These are phyloP conservation scores for Metschnikowia arizonensis DNA, from an alignment of 805 yeast species.

Conservation along the genomic window DNA sequence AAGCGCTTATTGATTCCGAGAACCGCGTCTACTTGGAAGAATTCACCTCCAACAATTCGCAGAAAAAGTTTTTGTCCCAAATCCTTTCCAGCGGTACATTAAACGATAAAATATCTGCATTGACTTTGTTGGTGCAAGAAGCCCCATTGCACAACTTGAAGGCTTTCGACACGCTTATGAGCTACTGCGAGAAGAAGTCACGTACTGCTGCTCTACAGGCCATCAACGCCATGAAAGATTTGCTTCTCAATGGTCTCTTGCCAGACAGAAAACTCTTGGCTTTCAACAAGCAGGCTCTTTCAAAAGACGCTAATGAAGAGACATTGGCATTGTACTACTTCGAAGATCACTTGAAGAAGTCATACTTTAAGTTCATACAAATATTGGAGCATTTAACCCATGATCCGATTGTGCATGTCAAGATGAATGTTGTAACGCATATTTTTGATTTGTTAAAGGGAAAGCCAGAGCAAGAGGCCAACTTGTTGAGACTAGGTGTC, in stretches of 20 bases:
- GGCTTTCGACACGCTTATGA: constrained; percentile 72
- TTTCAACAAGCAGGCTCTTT: constrained; percentile 68
- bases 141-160: constrained; percentile 88
- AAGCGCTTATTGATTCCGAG: constrained; percentile 61
- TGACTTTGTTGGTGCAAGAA: constrained; percentile 89
- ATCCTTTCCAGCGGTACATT: constrained; percentile 89
- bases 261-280: constrained; percentile 79
- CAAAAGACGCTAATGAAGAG: constrained; percentile 37
- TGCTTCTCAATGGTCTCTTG: constrained; percentile 74
- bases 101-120: constrained; percentile 90
- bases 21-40: constrained; percentile 68
- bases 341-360: constrained; percentile 82
- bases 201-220: constrained; percentile 92
- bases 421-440: constrained; percentile 70
- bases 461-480: constrained; percentile 96
- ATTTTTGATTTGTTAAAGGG: constrained; percentile 74
- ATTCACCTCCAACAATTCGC: constrained; percentile 71
- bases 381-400: constrained; percentile 77
- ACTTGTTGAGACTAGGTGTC: constrained; percentile 80
- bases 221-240: constrained; percentile 83
- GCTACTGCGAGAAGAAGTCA: constrained; percentile 84
- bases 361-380: constrained; percentile 71
- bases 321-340: constrained; percentile 73
- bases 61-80: constrained; percentile 82
- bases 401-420: constrained; percentile 86